phyloP scores from a whole-genome alignment of 306 rosid species.

The Cicer cuneatum region DNA sequence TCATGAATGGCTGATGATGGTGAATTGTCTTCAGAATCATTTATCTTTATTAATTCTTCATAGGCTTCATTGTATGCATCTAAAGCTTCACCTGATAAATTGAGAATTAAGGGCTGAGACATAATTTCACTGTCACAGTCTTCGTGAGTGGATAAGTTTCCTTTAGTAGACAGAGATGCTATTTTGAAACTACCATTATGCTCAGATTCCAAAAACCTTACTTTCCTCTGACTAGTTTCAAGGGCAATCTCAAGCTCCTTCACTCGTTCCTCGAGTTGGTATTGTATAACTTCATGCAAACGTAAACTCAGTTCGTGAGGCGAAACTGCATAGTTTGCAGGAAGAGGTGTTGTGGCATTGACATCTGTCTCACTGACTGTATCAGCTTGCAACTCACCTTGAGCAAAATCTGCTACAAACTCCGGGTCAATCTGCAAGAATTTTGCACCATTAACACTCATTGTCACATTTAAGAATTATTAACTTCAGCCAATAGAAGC shows the following conservation, averaged over 20 bases:
- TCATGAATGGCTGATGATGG: conserved; percentile 48
- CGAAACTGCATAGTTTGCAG: conserved; percentile 69
- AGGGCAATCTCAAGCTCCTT: conserved; percentile 88
- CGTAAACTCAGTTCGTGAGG: conserved; percentile 81
- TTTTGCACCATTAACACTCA: conserved; percentile 42
- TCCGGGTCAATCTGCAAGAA: conserved; percentile 81
- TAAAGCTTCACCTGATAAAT: conserved; percentile 84
- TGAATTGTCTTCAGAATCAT: conserved; percentile 67
- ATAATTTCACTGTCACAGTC: conserved; percentile 44
- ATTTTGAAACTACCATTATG: conserved; percentile 38
- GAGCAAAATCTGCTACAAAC: conserved; percentile 66
- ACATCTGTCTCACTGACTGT: conserved; percentile 45
- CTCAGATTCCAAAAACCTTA: conserved; percentile 51
- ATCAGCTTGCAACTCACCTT: conserved; percentile 73
- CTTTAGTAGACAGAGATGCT: conserved; percentile 44
- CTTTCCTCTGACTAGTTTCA: conserved; percentile 65
- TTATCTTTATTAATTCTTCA: conserved; percentile 61
- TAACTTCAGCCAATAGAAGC: conserved; percentile 28
- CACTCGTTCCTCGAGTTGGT: conserved; percentile 76
- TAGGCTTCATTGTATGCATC: conserved; percentile 84
- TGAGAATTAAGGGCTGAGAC: conserved; percentile 64
- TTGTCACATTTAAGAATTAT: conserved; percentile 12
- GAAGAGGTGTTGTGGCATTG: conserved; percentile 47
- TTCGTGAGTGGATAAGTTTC: conserved; percentile 34
- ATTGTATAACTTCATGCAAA: conserved; percentile 75